Conservation (phyloP, 208 protist species). For the Acanthamoeba healyi region DNA sequence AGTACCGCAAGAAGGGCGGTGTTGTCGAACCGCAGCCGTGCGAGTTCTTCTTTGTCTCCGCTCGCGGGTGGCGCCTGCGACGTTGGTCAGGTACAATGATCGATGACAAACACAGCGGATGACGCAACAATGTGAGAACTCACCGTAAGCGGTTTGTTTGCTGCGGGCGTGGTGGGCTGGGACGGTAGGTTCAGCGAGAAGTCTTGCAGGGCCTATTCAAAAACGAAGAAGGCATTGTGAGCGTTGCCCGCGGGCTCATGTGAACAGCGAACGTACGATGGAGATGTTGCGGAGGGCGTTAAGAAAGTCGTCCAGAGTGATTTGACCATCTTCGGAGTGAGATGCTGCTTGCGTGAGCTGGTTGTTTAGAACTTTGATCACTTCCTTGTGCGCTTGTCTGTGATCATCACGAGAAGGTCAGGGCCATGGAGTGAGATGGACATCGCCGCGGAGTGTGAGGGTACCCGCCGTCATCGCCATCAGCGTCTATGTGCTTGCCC, state of each 20-base stretch:
- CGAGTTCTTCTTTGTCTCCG: background rate
- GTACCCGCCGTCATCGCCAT: background rate
- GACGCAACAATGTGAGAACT: background rate
- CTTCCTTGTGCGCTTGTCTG: background rate
- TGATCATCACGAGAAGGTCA: background rate
- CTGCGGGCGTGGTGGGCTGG: background rate
- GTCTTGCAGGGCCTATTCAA: conserved; percentile 21
- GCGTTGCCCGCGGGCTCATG: no score
- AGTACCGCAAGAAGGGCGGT: conserved; percentile 1
- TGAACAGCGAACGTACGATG: conserved; percentile 27
- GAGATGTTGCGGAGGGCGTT: conserved; percentile 28
- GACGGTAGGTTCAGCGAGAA: conserved; percentile 42
- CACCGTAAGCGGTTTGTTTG: background rate
- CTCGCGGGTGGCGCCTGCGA: background rate
- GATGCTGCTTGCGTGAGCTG: background rate
- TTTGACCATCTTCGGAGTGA: background rate
- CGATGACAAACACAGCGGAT: background rate
- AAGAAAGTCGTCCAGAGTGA: conserved; percentile 49
- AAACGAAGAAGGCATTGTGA: background rate
- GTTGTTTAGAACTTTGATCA: conserved; percentile 3
- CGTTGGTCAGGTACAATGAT: background rate
- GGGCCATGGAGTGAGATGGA: background rate
- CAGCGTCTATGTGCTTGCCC: background rate
- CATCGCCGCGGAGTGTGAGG: no score
- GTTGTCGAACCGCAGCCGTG: conserved; percentile 32